phyloP scores from a whole-genome alignment of 768 basidiomycete genomes.

The Pulveroboletus sp. region DNA sequence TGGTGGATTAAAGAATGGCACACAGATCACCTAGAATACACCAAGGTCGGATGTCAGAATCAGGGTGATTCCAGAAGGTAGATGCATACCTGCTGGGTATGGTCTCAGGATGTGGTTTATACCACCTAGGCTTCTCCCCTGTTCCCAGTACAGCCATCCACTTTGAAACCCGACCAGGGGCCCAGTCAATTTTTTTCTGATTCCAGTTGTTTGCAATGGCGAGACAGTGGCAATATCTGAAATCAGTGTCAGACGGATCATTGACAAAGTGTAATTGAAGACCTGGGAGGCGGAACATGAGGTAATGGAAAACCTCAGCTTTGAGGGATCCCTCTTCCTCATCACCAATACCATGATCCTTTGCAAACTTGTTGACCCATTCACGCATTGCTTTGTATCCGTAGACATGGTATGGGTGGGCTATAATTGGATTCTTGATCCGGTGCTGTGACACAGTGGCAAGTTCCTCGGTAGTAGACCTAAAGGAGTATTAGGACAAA shows the following conservation, averaged over 20 bases:
- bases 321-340: neutral
- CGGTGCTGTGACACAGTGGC: too few relatives aligned
- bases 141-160: neutral
- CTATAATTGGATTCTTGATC: too few relatives aligned
- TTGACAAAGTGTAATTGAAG: neutral
- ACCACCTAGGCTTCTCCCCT: neutral
- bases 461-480: too few relatives aligned
- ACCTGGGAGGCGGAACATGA: neutral
- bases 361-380: too few relatives aligned
- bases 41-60: too few relatives aligned
- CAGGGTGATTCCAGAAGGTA: too few relatives aligned
- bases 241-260: neutral
- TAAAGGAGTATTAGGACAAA: too few relatives aligned
- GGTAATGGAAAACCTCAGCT: neutral
- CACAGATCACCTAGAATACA: too few relatives aligned
- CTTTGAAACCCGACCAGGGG: neutral
- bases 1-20: too few relatives aligned
- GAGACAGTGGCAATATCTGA: neutral
- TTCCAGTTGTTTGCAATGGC: constrained; percentile 1
- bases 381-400: too few relatives aligned
- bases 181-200: neutral
- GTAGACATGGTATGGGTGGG: too few relatives aligned
- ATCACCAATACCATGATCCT: neutral
- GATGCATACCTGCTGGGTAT: neutral
- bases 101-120: neutral